Conservation (phyloP, 2,329 filamentous ascomycete species). For the Fusarium sp. region DNA sequence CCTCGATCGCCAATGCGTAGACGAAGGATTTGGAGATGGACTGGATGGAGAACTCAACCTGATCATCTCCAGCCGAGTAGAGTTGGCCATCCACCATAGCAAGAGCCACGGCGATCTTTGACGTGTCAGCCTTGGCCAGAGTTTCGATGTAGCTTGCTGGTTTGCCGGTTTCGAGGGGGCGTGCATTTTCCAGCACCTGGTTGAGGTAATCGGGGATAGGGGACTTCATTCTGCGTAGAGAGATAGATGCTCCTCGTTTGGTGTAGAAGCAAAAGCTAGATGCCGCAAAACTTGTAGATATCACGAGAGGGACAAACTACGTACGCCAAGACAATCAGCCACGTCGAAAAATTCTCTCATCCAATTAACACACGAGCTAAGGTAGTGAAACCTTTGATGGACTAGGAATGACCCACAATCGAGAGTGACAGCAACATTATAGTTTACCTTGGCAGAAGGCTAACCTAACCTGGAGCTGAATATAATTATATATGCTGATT, state of each 20-base stretch:
- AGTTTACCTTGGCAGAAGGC: no score
- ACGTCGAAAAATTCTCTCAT: no score
- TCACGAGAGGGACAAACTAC: background rate
- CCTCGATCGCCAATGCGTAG: conserved; percentile 55
- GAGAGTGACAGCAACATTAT: no score
- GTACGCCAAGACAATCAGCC: no score
- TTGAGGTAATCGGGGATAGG: conserved; percentile 52
- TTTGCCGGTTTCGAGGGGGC: conserved; percentile 46
- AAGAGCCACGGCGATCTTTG: conserved; percentile 52
- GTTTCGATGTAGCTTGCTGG: conserved; percentile 54
- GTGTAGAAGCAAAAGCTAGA: background rate
- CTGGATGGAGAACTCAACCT: conserved; percentile 55
- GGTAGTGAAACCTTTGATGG: no score
- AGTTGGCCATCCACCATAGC: conserved; percentile 55
- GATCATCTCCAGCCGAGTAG: conserved; percentile 54
- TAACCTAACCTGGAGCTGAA: no score
- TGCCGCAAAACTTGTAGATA: background rate
- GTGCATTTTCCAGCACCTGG: conserved; percentile 48
- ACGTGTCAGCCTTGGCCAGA: conserved; percentile 53
- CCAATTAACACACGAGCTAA: no score
- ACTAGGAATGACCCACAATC: no score
- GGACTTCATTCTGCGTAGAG: conserved; percentile 47
- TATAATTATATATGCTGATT: no score
- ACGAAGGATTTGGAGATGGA: conserved; percentile 56
- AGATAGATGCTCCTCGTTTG: background rate